Evolutionary conservation across 305 asterid genomes (phyloP), one percentile per base, ranked within the genome.

Genomic region (Solanum hybrid): DNA sequence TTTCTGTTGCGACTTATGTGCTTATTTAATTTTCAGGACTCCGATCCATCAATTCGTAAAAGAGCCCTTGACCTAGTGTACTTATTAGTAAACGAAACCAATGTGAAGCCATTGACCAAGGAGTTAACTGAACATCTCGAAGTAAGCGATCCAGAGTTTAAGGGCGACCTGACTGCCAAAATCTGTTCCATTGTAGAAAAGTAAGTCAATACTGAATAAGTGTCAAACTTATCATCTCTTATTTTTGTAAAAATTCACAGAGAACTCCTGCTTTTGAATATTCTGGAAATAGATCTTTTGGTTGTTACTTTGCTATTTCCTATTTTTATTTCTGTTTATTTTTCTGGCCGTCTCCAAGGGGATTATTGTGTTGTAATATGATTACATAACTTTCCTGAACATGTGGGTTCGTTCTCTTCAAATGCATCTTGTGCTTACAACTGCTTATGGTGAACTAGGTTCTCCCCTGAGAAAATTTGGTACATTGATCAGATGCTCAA

Each of bases 11-110:
- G n/a, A 51, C 17, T 51, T 51, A 19, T 84, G 75, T 84, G 87
- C 91, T 75, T 88, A 87, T 87, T 45, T 90, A 24, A 91, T 93
- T 78, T 91, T 89, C 97, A 98, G 99, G 99, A 96, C 94, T 89
- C 98, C 90, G 99, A 98, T 93, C 98, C 99, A 92, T 98, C 99
- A 66, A 96, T 98, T 90, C 97, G 98, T 90, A 96, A 96, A 94
- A 95, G 98, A 91, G 99, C 99, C 89, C 98, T 98, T 89, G 99
- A 96, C 91, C 99, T 98, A 89, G 95, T 96, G 60, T 98, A 95
- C 93, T 97, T 98, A 92, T 94, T 98, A 90, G 95, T 94, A 77
- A 98, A 98, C 90, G 98, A 96, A 92, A 93, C 91, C 93, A 98
- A 98, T 81, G 98, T 96, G 89, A 95, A 95, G 93, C 91, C 98